phyloP scores from a whole-genome alignment of 2,329 filamentous ascomycete genomes.

The Escovopsis sp. region DNA sequence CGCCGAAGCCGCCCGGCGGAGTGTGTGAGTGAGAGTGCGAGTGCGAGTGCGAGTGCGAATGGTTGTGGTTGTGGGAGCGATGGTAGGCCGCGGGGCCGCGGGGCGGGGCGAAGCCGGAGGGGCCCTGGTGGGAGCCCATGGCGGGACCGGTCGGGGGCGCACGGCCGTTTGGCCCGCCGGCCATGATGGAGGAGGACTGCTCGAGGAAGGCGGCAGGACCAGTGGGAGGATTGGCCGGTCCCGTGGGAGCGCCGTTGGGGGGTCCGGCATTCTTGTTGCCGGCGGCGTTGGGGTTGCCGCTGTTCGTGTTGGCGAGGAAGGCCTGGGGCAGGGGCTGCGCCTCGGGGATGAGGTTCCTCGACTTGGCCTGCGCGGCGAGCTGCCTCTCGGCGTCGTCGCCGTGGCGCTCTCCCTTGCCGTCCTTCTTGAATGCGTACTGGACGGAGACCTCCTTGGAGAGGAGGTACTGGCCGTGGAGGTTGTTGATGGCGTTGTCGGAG shows the following conservation, averaged over 20 bases:
- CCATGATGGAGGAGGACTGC: slow-evolving; percentile 17
- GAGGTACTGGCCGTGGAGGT: slow-evolving; percentile 91
- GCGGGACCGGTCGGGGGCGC: slow-evolving; percentile 12
- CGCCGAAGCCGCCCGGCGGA: slow-evolving; percentile 7
- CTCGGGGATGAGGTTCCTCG: slow-evolving; percentile 79
- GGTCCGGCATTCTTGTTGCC: slow-evolving; percentile 5
- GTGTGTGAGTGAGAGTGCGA: slow-evolving; percentile 13
- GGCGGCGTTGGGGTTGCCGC: slow-evolving; percentile 1
- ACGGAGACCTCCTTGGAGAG: slow-evolving; percentile 95
- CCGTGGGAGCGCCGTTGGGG: slow-evolving; percentile 6
- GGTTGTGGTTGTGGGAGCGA: slow-evolving; percentile 10
- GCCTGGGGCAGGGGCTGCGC: slow-evolving; percentile 60
- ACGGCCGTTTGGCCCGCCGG: slow-evolving; percentile 9
- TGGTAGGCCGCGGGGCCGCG: slow-evolving; percentile 21
- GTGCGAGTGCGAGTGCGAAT: too few relatives aligned
- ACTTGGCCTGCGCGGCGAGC: slow-evolving; percentile 82
- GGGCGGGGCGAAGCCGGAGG: slow-evolving; percentile 21
- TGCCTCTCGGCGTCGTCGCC: slow-evolving; percentile 87
- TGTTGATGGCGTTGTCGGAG: slow-evolving; percentile 77
- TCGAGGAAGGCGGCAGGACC: slow-evolving; percentile 19
- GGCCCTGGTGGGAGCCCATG: slow-evolving; percentile 16
- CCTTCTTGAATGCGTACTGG: slow-evolving; percentile 98
- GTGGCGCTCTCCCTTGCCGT: slow-evolving; percentile 91
- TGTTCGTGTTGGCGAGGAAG: slow-evolving; percentile 33
- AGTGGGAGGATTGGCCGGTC: slow-evolving; percentile 10